These are phyloP conservation scores for Gossypium raimondii DNA, from an alignment of 345 rosid genomes.

Conservation along the genomic window DNA sequence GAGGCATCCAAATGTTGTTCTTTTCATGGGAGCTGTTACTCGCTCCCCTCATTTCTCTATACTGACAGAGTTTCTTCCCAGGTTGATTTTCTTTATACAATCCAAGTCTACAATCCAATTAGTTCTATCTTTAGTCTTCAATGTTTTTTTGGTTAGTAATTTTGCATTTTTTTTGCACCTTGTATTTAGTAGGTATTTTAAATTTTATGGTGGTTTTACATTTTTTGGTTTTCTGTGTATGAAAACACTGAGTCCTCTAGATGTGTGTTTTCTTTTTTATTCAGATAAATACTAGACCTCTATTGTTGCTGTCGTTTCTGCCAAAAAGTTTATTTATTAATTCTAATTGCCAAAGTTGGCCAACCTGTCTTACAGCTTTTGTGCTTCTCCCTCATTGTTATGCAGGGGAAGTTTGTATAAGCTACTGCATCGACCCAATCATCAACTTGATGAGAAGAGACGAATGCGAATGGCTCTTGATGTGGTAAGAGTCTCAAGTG, in stretches of 20 bases:
- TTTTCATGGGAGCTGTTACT: constrained; percentile 98
- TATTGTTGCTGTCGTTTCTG: constrained; percentile 9
- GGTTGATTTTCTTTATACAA: constrained; percentile 37
- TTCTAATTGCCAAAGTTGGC: background rate
- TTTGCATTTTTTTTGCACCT: background rate
- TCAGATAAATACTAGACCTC: background rate
- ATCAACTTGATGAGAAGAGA: constrained; percentile 77
- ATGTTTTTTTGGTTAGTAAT: constrained; percentile 4
- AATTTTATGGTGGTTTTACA: background rate
- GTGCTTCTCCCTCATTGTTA: constrained; percentile 6
- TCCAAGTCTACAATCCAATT: background rate
- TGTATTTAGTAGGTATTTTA: background rate
- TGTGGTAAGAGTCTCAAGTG: constrained; percentile 56
- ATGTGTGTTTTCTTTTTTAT: background rate
- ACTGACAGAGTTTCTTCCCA: constrained; percentile 93
- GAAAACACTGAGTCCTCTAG: constrained; percentile 7
- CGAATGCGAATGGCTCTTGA: constrained; percentile 95
- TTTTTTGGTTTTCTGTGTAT: constrained; percentile 12
- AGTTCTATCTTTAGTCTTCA: constrained; percentile 5
- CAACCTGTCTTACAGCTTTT: background rate
- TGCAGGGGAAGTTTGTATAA: constrained; percentile 94
- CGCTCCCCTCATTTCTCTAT: constrained; percentile 87
- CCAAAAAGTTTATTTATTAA: background rate
- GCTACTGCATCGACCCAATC: constrained; percentile 76
- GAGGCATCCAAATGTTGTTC: constrained; percentile 98